These are phyloP conservation scores for Boletus semigastroideus DNA, from an alignment of 1,284 basidiomycete species.

Conservation along the genomic window DNA sequence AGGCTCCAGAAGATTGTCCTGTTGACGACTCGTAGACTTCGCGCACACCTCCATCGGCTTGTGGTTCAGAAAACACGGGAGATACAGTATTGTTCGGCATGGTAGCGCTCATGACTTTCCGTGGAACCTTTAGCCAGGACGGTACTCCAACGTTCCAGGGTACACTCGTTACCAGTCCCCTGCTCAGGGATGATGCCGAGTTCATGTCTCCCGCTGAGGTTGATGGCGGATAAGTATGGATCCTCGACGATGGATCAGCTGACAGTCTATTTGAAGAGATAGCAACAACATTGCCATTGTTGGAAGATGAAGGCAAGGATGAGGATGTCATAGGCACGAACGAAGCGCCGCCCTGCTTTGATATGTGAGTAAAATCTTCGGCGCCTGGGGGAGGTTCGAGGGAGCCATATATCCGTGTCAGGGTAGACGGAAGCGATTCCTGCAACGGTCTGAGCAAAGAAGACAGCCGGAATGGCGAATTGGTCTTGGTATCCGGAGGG, in stretches of 20 bases:
- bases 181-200: constrained; percentile 26
- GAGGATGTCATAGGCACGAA: constrained; percentile 61
- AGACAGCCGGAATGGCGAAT: constrained; percentile 56
- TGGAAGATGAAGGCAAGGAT: constrained; percentile 13
- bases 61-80: constrained; percentile 12
- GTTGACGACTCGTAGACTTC: constrained; percentile 54
- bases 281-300: constrained; percentile 11
- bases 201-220: constrained; percentile 44
- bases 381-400: constrained; percentile 37
- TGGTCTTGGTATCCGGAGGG: constrained; percentile 31
- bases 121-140: constrained; percentile 66
- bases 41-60: constrained; percentile 34
- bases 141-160: constrained; percentile 67
- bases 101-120: constrained; percentile 38
- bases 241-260: constrained; percentile 25
- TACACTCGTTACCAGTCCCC: constrained; percentile 29
- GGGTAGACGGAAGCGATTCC: constrained; percentile 43
- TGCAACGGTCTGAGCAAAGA: constrained; percentile 65
- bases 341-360: constrained; percentile 51
- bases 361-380: constrained; percentile 72
- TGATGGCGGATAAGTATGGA: constrained; percentile 79
- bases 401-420: constrained; percentile 30
- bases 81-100: constrained; percentile 8
- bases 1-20: constrained; percentile 30
- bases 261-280: constrained; percentile 9